Conservation (phyloP, 306 rosid species). For the Elaeagnus macrophylla region DNA sequence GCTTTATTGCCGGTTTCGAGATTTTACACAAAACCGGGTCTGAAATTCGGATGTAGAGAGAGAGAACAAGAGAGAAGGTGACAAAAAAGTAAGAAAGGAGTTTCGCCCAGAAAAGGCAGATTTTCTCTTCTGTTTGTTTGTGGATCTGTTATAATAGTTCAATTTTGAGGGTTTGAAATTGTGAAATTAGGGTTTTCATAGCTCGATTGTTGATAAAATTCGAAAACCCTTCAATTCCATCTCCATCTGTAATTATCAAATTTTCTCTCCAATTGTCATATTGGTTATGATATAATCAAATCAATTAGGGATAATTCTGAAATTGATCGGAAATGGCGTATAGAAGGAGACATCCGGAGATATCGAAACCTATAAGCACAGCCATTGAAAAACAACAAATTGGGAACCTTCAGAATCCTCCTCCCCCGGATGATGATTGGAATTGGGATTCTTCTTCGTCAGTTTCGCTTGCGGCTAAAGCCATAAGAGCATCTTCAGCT, state of each 20-base stretch:
- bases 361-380: conserved; percentile 18
- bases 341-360: conserved; percentile 53
- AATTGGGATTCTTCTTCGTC: conserved; percentile 32
- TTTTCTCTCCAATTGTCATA: background rate
- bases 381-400: conserved; percentile 19
- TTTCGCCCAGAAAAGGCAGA: background rate
- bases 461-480: conserved; percentile 81
- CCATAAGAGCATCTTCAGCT: conserved; percentile 85
- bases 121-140: no score
- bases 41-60: background rate
- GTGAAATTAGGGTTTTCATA: background rate
- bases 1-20: no score
- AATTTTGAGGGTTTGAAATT: background rate
- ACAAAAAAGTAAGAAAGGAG: background rate
- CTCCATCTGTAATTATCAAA: background rate
- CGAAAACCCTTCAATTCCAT: background rate
- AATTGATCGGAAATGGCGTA: conserved; percentile 45
- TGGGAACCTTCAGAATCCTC: conserved; percentile 25
- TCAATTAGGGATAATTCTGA: background rate
- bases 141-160: no score
- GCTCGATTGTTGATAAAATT: background rate
- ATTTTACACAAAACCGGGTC: background rate
- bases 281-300: background rate
- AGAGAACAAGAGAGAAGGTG: background rate
- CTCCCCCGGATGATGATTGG: conserved; percentile 5